Base-by-base conservation (phyloP, 495 filamentous ascomycete species). In the Penicillium diatomitis region DNA sequence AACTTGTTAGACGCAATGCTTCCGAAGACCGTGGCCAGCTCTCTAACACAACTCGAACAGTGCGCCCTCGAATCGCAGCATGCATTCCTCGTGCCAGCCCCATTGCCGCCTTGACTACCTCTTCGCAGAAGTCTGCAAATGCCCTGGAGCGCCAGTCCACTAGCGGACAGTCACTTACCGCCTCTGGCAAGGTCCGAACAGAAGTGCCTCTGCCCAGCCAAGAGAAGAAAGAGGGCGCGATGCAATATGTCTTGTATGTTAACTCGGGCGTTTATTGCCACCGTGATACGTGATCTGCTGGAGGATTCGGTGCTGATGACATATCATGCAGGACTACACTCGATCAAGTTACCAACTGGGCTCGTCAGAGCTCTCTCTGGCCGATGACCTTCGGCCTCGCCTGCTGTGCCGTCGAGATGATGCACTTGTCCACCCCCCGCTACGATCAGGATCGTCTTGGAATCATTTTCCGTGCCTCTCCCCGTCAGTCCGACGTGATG, bases 341-440 rank as follows among this genome's bases (percentile, higher is more conserved):
- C 57, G 90, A 96, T 68, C 83, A 87, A 68, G 79, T 95, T 62
- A 74, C 89, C 63, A 96, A 96, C 72, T 96, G 90, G 90, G 88
- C 86, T 32, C 88, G 90, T 36, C 90, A 96, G 68, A 81, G 81
- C 48, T 96, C 90, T 11, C 74, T 96, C 46, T 96, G 90, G 90
- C 90, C 90, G 61, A 94, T 96, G 88, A 96, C 90, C 27, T 96
- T 96, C 73, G 90, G 90, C 41, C 86, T 96, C 41, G 90, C 90
- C 47, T 96, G 90, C 79, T 96, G 90, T 70, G 90, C 90, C 67
- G 74, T 96, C 53, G 90, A 96, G 67, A 96, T 96, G 90, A 96
- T 96, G 90, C 90, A 96, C 67, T 76, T 96, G 20, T 95, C 90
- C 32, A 90, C 90, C 32, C 90, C 90, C 33, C 88, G 90, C 48